These are phyloP conservation scores for Ajuga chamaepitys DNA, from an alignment of 257 asterid genomes.

Conservation along the genomic window DNA sequence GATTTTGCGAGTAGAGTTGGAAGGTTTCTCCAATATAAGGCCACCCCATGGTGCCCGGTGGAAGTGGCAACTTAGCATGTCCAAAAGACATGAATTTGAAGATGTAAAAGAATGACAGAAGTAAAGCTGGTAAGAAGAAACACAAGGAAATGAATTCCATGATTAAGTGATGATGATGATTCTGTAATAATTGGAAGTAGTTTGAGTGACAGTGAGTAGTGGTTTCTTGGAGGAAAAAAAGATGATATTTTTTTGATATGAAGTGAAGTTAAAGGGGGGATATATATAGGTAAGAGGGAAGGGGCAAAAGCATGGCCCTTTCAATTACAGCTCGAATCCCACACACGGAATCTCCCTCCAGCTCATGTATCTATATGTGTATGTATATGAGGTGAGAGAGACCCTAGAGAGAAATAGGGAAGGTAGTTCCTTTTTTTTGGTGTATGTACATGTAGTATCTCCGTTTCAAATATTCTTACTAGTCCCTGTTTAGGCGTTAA, in stretches of 20 bases:
- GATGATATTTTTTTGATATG: constrained; percentile 5
- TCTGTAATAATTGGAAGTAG: too few relatives aligned
- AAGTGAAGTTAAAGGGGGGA: constrained; percentile 10
- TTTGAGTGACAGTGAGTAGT: not conserved
- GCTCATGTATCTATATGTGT: constrained; percentile 36
- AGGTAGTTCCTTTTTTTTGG: too few relatives aligned
- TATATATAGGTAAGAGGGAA: constrained; percentile 30
- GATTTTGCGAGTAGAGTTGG: constrained; percentile 70
- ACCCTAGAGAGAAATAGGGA: not conserved
- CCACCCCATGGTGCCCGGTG: constrained; percentile 87
- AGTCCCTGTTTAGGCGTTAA: too few relatives aligned
- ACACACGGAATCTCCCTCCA: constrained; percentile 61
- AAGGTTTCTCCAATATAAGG: constrained; percentile 80
- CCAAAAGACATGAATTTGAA: constrained; percentile 27
- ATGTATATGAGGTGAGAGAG: constrained; percentile 8
- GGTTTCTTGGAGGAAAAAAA: not conserved
- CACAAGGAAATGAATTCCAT: constrained; percentile 41
- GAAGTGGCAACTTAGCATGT: constrained; percentile 41
- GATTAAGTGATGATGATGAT: not conserved
- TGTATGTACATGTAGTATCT: too few relatives aligned
- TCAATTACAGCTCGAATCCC: constrained; percentile 61
- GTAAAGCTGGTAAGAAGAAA: constrained; percentile 9
- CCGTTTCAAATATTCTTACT: too few relatives aligned
- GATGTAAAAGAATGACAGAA: constrained; percentile 7
- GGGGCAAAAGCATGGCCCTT: constrained; percentile 14